Conservation (phyloP, 78 protist species). For the Cyanophora paradoxa region DNA sequence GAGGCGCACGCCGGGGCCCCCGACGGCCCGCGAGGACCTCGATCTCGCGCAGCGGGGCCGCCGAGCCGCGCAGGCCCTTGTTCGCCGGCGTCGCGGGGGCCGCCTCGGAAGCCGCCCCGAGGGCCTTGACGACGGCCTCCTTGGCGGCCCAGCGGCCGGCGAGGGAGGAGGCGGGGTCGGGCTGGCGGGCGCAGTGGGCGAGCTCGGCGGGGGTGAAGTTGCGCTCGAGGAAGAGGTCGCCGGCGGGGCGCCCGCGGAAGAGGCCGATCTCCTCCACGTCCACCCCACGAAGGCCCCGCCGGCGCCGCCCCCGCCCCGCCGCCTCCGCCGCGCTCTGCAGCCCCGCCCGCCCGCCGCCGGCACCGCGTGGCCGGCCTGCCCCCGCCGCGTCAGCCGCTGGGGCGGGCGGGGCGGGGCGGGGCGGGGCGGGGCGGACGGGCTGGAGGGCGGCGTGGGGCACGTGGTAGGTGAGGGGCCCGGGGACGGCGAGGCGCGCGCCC, state of each 20-base stretch:
- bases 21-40: too few relatives aligned
- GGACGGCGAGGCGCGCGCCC: too few relatives aligned
- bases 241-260: not conserved
- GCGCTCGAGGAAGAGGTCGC: constrained; percentile 27
- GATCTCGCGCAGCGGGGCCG: constrained; percentile 41
- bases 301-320: constrained; percentile 16
- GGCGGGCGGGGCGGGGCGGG: not conserved
- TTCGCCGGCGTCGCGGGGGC: not conserved
- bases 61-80: constrained; percentile 29
- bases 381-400: not conserved
- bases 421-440: not conserved
- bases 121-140: too few relatives aligned
- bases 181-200: not conserved
- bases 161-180: too few relatives aligned
- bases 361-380: too few relatives aligned
- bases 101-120: constrained; percentile 37
- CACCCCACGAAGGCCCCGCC: constrained; percentile 28
- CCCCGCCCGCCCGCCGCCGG: too few relatives aligned
- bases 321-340: too few relatives aligned
- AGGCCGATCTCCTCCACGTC: not conserved
- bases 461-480: too few relatives aligned
- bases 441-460: too few relatives aligned
- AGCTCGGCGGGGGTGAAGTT: constrained; percentile 51
- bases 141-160: constrained; percentile 64
- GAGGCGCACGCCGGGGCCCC: too few relatives aligned